phyloP scores from a whole-genome alignment of 768 basidiomycete genomes.

The Candolleomyces eurysporus region DNA sequence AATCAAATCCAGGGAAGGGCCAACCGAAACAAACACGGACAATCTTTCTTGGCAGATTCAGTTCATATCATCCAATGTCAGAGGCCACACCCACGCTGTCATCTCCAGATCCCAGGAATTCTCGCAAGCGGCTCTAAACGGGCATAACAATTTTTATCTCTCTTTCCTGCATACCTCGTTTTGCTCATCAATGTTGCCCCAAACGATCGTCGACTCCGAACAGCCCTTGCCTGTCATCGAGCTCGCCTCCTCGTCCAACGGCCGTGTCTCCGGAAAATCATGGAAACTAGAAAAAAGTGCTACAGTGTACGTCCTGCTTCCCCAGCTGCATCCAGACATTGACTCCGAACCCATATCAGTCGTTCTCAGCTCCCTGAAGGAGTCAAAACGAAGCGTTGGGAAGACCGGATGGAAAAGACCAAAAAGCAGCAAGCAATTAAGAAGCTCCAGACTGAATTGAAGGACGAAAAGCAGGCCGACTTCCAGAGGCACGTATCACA shows the following conservation, averaged over 20 bases:
- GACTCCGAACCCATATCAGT: constrained; percentile 33
- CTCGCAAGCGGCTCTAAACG: neutral
- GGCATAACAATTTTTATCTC: neutral
- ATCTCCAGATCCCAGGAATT: neutral
- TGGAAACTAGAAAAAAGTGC: constrained; percentile 59
- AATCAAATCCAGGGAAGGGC: neutral
- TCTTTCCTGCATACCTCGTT: neutral
- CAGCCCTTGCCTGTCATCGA: constrained; percentile 20
- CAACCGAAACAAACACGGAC: constrained; percentile 7
- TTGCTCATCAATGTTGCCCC: constrained; percentile 15
- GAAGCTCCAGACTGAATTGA: constrained; percentile 69
- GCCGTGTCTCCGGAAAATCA: constrained; percentile 66
- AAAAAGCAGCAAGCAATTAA: constrained; percentile 68
- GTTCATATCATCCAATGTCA: neutral
- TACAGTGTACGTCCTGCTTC: constrained; percentile 40
- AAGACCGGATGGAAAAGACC: constrained; percentile 66
- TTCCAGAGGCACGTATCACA: constrained; percentile 45
- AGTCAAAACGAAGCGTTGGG: constrained; percentile 66
- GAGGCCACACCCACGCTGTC: constrained; percentile 1
- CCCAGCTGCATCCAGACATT: neutral
- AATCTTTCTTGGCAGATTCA: constrained; percentile 6
- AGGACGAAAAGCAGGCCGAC: constrained; percentile 74
- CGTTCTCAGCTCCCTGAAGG: constrained; percentile 67
- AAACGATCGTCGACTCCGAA: constrained; percentile 22
- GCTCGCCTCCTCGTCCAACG: constrained; percentile 58